Conservation (phyloP, 352 stramenopile species). For the Pythium sukuiense region DNA sequence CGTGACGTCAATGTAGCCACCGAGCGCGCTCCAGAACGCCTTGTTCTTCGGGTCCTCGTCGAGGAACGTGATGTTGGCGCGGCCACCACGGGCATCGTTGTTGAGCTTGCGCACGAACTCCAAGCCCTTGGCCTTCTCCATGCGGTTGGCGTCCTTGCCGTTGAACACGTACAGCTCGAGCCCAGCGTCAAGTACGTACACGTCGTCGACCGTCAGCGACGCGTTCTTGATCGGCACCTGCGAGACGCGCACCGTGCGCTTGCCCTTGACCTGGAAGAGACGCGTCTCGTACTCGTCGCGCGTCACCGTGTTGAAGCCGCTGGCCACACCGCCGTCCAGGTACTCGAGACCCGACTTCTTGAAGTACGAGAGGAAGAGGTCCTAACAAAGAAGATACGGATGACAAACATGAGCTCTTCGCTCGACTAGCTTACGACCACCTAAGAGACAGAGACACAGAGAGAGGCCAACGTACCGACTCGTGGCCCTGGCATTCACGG, state of each 20-base stretch:
- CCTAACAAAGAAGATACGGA: slow-evolving; percentile 27
- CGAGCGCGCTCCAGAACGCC: slow-evolving; percentile 92
- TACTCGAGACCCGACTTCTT: slow-evolving; percentile 90
- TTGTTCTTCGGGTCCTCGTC: slow-evolving; percentile 88
- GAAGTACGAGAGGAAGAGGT: slow-evolving; percentile 95
- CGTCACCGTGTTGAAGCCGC: slow-evolving; percentile 93
- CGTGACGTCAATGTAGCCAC: slow-evolving; percentile 79
- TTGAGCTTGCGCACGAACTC: slow-evolving; percentile 89
- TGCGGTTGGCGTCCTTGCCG: slow-evolving; percentile 71
- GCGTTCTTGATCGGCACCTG: slow-evolving; percentile 81
- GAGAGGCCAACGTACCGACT: slow-evolving; percentile 44
- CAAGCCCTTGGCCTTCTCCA: slow-evolving; percentile 91
- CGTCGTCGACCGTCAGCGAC: slow-evolving; percentile 92
- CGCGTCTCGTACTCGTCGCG: slow-evolving; percentile 81
- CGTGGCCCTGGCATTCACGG: slow-evolving; percentile 78
- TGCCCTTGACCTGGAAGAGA: slow-evolving; percentile 92
- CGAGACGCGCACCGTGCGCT: slow-evolving; percentile 82
- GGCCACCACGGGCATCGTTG: slow-evolving; percentile 77
- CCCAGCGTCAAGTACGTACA: slow-evolving; percentile 93
- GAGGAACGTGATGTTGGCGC: slow-evolving; percentile 84
- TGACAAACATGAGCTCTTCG: background rate
- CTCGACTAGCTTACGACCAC: background rate
- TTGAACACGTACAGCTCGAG: slow-evolving; percentile 91
- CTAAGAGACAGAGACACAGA: too few relatives aligned
- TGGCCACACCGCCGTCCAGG: slow-evolving; percentile 90